Evolutionary conservation across 495 filamentous ascomycete species (phyloP), one percentile per base, ranked within the genome.

Genomic region (Penicillium daleae): DNA sequence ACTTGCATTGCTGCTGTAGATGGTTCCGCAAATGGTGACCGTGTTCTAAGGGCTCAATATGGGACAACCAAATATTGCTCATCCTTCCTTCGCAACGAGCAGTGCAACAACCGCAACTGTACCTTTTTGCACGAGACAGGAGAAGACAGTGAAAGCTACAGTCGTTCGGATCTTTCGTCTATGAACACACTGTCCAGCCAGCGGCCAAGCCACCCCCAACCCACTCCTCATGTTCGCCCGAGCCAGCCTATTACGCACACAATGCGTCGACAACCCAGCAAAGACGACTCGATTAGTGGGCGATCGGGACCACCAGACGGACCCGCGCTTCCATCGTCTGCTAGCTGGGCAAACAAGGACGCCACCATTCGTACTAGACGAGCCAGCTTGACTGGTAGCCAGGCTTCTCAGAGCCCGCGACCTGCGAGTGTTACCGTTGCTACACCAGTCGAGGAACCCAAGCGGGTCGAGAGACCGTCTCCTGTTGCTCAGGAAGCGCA

Each of bases 21-120:
- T 73, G 92, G 92, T 12, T 96, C 93, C 17, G 84, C 87, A 56
- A 99, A 99, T 72, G 91, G 91, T 9, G 95, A 97, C 60, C 80
- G 95, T 57, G 83, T 90, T 32, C 77, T 99, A 29, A 85, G 94
- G 70, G 96, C 96, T 6, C 96, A 98, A 74, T 91, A 96, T 57
- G 96, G 96, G 22, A 99, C 96, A 8, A 99, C 96, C 3, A 99
- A 99, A 74, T 99, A 99, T 73, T 99, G 95, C 76, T 98, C 95
- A 1, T 95, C 95, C 9, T 99, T 94, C 81, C 83, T 99, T 26
- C 88, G 96, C 22, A 90, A 92, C 57, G 95, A 99, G 71, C 87
- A 86, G 60, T 99, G 95, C 76, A 90, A 88, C 35, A 99, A 99
- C 67, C 85, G 92, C 56, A 91, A 92, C 59, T 99, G 95, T 76